These are phyloP conservation scores for Ophiocytium majus DNA, from an alignment of 352 stramenopile species.

Conservation along the genomic window DNA sequence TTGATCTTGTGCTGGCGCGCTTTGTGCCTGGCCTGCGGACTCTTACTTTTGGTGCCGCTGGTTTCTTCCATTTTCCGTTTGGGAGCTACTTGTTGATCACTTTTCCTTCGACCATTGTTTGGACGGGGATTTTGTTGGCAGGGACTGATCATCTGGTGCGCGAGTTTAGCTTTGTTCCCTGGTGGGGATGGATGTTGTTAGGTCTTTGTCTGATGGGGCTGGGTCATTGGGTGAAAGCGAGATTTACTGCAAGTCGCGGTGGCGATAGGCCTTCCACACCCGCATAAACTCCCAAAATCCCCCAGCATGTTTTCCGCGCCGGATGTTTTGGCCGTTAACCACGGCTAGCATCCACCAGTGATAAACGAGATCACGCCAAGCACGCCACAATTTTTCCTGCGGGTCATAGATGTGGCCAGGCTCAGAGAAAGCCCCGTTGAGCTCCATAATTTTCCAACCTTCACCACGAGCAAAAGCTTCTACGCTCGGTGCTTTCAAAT, in stretches of 20 bases:
- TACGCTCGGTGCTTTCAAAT: background rate
- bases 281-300: too few relatives aligned
- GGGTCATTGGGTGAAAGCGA: too few relatives aligned
- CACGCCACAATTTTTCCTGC: background rate
- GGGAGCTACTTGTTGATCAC: too few relatives aligned
- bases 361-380: background rate
- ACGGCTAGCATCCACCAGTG: background rate
- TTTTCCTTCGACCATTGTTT: too few relatives aligned
- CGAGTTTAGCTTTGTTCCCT: too few relatives aligned
- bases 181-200: too few relatives aligned
- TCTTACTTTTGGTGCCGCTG: background rate
- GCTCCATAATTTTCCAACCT: slow-evolving; percentile 2
- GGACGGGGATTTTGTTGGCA: too few relatives aligned
- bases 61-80: background rate
- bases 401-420: slow-evolving; percentile 10
- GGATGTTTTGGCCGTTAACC: background rate
- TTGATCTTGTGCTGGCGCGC: background rate
- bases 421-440: slow-evolving; percentile 11
- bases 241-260: too few relatives aligned
- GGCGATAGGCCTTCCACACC: too few relatives aligned
- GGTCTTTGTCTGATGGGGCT: too few relatives aligned
- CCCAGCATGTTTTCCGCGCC: too few relatives aligned
- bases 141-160: too few relatives aligned
- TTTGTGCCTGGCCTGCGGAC: background rate
- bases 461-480: background rate